These are phyloP conservation scores for Polychaeton citri DNA, from an alignment of 2,329 filamentous ascomycete species.

Conservation along the genomic window DNA sequence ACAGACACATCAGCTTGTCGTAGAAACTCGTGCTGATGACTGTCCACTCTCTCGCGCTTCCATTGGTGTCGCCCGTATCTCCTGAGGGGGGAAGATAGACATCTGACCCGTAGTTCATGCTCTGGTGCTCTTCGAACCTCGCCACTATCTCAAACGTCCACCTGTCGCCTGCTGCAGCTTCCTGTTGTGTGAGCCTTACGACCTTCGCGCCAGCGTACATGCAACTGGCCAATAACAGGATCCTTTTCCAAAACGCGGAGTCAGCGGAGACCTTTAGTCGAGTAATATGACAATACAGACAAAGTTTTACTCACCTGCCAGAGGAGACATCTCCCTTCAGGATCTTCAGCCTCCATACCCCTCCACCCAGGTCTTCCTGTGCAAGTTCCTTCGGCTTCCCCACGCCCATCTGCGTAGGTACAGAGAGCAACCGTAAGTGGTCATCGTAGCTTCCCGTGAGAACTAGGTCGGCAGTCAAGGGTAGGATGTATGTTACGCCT, in stretches of 20 bases:
- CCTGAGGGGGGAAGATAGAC: no score
- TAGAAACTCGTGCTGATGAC: slow-evolving; percentile 68
- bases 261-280: background rate
- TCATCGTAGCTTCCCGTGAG: slow-evolving; percentile 92
- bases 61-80: slow-evolving; percentile 18
- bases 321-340: slow-evolving; percentile 27
- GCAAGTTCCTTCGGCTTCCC: slow-evolving; percentile 42
- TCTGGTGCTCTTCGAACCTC: slow-evolving; percentile 72
- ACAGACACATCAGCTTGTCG: slow-evolving; percentile 56
- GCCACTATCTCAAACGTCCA: slow-evolving; percentile 55
- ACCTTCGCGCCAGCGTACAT: slow-evolving; percentile 81
- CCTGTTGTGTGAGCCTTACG: slow-evolving; percentile 31
- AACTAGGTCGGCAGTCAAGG: slow-evolving; percentile 49
- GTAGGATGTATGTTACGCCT: slow-evolving; percentile 77
- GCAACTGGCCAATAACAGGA: slow-evolving; percentile 65
- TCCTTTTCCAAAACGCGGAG: slow-evolving; percentile 9
- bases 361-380: slow-evolving; percentile 56
- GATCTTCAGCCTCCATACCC: slow-evolving; percentile 75
- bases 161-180: slow-evolving; percentile 24
- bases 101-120: slow-evolving; percentile 91
- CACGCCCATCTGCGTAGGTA: slow-evolving; percentile 9
- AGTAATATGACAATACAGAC: background rate
- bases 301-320: background rate
- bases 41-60: slow-evolving; percentile 17
- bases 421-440: slow-evolving; percentile 52